Evolutionary conservation across 2,329 filamentous ascomycete species (phyloP).

Genomic region (Phaeosphaeriaceae sp.): DNA sequence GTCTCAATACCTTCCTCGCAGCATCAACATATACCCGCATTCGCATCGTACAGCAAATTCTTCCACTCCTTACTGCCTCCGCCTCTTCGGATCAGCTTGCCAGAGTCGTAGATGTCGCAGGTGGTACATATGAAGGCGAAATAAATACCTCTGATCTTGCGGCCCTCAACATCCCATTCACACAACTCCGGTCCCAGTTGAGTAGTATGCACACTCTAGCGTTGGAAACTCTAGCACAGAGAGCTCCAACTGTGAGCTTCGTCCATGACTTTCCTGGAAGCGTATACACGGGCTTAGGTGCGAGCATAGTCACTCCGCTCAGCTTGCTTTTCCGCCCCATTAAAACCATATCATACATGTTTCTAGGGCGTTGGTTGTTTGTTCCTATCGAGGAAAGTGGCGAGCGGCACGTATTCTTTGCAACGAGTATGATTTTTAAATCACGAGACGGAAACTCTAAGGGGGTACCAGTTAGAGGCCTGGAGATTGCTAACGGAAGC

Average conservation of each 20-base stretch:
- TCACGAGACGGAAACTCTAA: conserved; percentile 13
- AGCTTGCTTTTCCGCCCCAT: neutral
- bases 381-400: conserved; percentile 33
- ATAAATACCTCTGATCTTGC: conserved; percentile 16
- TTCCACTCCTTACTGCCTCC: conserved; percentile 41
- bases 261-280: conserved; percentile 31
- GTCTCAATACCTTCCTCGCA: conserved; percentile 37
- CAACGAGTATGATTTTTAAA: conserved; percentile 30
- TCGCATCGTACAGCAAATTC: conserved; percentile 46
- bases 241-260: conserved; percentile 27
- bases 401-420: conserved; percentile 36
- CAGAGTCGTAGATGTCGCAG: conserved; percentile 33
- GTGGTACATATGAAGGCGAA: conserved; percentile 21
- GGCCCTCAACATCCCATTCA: conserved; percentile 28
- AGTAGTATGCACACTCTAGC: conserved; percentile 34
- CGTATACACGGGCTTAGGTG: conserved; percentile 24
- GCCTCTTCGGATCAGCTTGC: conserved; percentile 22
- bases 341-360: conserved; percentile 13
- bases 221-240: conserved; percentile 23
- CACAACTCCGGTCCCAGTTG: conserved; percentile 24
- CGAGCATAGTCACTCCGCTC: conserved; percentile 4
- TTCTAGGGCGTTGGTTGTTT: conserved; percentile 13
- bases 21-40: conserved; percentile 43
- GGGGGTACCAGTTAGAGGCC: conserved; percentile 4
- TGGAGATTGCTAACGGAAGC: neutral